Evolutionary conservation across 192 early-diverging fungal species (phyloP), one percentile per base, ranked within the genome.

Genomic region (Umbelopsis ramanniana): DNA sequence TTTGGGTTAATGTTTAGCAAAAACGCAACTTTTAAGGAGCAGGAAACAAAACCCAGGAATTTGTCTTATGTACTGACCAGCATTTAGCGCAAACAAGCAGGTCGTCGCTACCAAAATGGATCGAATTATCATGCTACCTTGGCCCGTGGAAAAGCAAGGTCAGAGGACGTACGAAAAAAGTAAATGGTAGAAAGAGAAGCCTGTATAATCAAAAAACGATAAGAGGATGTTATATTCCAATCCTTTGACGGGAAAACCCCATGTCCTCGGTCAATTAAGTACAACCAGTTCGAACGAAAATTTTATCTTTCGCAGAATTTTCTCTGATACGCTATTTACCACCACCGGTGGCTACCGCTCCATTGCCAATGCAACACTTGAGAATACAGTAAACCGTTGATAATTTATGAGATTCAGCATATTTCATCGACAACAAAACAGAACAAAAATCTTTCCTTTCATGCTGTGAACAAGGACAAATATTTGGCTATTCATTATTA

Each of bases 221-320:
- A 43, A 7, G 11, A 43, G 40, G 6, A 43, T 50, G 48, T 50
- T 50, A n/a, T 29, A 29, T 29, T 29, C 29, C 29, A 50, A 50
- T 50, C 57, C 15, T 63, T n/a, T 63, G 33, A 29, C 11, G 19
- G 6, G 19, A 11, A 29, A 29, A 14, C 22, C 10, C 57, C 26
- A 63, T 63, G 26, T 37, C 57, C 57, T 63, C 57, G 57, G 57
- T 63, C 57, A 63, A 63, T 63, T 63, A 17, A 17, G 17, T 37
- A 63, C 15, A 63, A 12, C 10, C 57, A 63, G 57, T 63, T 26
- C 29, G 26, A 63, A 63, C 10, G 33, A 6, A 12, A 63, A 63
- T 63, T 37, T 37, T n/a, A 29, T 29, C 29, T 15, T 37, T 17
- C 33, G 57, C 57, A 26, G 57, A 63, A 37, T 11, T 38, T 6